These are phyloP conservation scores for Penicillium aurantiogriseum DNA, from an alignment of 2,329 filamentous ascomycete species.

Conservation along the genomic window DNA sequence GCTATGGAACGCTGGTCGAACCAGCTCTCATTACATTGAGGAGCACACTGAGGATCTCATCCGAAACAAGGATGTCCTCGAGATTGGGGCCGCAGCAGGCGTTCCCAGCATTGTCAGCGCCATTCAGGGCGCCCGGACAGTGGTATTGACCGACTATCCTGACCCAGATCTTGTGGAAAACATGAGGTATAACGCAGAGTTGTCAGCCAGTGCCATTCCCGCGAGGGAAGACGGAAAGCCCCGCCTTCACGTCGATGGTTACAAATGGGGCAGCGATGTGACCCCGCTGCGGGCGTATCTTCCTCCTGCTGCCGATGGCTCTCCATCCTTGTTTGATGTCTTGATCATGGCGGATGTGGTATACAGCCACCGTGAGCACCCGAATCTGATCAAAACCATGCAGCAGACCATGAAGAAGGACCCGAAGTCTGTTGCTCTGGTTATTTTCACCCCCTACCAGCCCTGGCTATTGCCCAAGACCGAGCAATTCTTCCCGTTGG, in stretches of 20 bases:
- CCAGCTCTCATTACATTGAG: constrained; percentile 77
- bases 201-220: constrained; percentile 49
- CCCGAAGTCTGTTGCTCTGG: constrained; percentile 64
- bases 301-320: constrained; percentile 52
- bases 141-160: constrained; percentile 83
- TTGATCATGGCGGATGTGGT: constrained; percentile 84
- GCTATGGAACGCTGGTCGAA: constrained; percentile 85
- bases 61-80: constrained; percentile 69
- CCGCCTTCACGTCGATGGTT: constrained; percentile 64
- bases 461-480: constrained; percentile 87
- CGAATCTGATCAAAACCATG: constrained; percentile 71
- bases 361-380: constrained; percentile 87
- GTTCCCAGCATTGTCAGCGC: constrained; percentile 78
- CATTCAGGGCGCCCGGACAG: constrained; percentile 65
- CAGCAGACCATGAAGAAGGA: constrained; percentile 61
- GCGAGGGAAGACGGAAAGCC: constrained; percentile 30
- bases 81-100: constrained; percentile 85
- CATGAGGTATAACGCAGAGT: constrained; percentile 70
- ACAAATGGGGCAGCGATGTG: constrained; percentile 75
- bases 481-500: constrained; percentile 79
- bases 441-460: constrained; percentile 92
- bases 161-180: constrained; percentile 80
- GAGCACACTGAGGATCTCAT: constrained; percentile 60
- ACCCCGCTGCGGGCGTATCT: constrained; percentile 60
- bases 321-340: constrained; percentile 69